Evolutionary conservation across 495 filamentous ascomycete species (phyloP).

Genomic region (Massariosphaeria phaeospora): DNA sequence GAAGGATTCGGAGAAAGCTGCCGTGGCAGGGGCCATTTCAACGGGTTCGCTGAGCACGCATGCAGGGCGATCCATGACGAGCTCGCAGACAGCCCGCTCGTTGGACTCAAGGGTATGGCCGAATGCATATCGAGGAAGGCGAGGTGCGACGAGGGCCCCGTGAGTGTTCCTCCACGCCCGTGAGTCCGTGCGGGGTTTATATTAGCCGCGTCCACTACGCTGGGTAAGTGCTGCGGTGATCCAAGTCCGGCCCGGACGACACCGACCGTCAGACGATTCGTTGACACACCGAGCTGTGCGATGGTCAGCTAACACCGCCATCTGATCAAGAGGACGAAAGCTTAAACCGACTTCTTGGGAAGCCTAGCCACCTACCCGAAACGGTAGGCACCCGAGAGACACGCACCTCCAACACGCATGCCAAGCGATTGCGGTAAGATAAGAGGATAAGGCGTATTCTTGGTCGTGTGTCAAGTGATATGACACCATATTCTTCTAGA

Average conservation of each 20-base stretch:
- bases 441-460: constrained; percentile 13
- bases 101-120: not conserved
- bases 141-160: constrained; percentile 23
- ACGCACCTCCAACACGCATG: constrained; percentile 8
- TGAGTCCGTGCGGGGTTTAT: constrained; percentile 20
- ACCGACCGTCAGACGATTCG: constrained; percentile 6
- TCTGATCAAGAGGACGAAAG: constrained; percentile 26
- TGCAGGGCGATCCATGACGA: not conserved
- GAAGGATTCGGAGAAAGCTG: constrained; percentile 8
- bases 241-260: not conserved
- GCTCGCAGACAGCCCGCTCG: too few relatives aligned
- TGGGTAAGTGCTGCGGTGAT: constrained; percentile 14
- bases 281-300: constrained; percentile 2
- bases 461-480: not conserved
- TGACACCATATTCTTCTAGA: not conserved
- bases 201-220: constrained; percentile 19
- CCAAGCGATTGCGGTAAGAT: constrained; percentile 23
- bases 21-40: constrained; percentile 4
- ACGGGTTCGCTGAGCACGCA: not conserved
- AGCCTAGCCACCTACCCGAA: constrained; percentile 22
- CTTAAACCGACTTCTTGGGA: constrained; percentile 11
- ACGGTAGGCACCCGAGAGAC: not conserved
- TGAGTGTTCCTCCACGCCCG: constrained; percentile 5
- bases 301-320: constrained; percentile 23
- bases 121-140: constrained; percentile 17